Base-by-base conservation (phyloP, 2,329 filamentous ascomycete species). In the Fusarium kyushuense region DNA sequence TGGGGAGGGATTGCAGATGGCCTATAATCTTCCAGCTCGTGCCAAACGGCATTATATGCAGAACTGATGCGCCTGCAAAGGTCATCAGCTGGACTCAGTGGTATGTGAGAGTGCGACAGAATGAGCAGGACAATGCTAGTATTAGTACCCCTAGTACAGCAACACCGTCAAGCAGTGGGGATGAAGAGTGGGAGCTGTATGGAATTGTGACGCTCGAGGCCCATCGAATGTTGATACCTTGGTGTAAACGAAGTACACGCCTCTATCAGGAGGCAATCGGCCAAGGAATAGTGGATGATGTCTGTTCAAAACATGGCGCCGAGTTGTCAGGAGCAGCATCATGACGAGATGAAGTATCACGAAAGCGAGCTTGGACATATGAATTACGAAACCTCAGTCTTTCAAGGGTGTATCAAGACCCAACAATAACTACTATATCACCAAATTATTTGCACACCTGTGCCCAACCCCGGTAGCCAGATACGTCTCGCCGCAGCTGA, bases 1-100 rank as follows among this genome's bases (percentile, higher is more conserved):
- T 80, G 8, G 74, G 68, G 27, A 82, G 78, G 64, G 76, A 79
- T 30, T 72, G 83, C n/a, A 72, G 65, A 53, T 79, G 83, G 63
- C 79, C 80, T 1, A 81, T 80, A 41, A 76, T 80, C 19, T 82
- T 84, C 58, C 82, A 84, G 67, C 76, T 72, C 58, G 77, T 81
- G 21, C 73, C 74, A 5, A 70, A 74, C 38, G 82, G 82, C n/a
- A 74, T 82, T 23, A 75, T 81, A 6, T 78, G 77, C 43, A 75
- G 82, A 23, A 78, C 76, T 23, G 74, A 82, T 45, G 81, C 81
- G 6, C 74, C 77, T 4, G 81, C 75, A 13, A 81, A 81, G 10
- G 80, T 83, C 6, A 75, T 76, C 9, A 78, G 82, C 38, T 79
- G 82, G 78, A 80, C 69, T n/a, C 74, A 77, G 55, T 79, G 76